phyloP scores from a whole-genome alignment of 2,329 filamentous ascomycete species.

The Epichloe bromicola region DNA sequence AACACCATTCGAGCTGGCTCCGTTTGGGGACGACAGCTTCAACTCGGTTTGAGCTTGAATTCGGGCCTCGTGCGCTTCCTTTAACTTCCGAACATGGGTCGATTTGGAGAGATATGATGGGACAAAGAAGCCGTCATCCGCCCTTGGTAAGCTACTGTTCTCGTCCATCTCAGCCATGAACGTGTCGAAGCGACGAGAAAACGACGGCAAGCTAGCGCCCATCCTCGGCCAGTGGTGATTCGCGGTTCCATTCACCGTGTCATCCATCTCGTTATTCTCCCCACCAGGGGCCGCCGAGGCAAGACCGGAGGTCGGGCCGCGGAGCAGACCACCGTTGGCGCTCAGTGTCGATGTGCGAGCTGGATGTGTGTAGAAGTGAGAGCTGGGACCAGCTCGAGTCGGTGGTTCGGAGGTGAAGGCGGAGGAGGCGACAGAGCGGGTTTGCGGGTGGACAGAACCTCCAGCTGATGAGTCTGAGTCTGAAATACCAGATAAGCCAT shows the following conservation, averaged over 20 bases:
- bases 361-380: constrained; percentile 27
- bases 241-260: constrained; percentile 18
- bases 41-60: constrained; percentile 37
- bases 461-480: constrained; percentile 12
- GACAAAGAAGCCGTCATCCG: constrained; percentile 50
- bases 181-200: constrained; percentile 40
- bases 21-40: constrained; percentile 4
- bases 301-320: constrained; percentile 7
- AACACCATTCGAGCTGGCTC: constrained; percentile 41
- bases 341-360: constrained; percentile 33
- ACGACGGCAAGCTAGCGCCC: constrained; percentile 25
- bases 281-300: constrained; percentile 2
- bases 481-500: constrained; percentile 14
- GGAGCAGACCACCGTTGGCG: constrained; percentile 25
- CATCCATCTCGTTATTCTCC: constrained; percentile 18
- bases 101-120: constrained; percentile 75
- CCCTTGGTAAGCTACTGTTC: constrained; percentile 12
- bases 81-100: constrained; percentile 63
- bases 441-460: constrained; percentile 6
- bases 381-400: constrained; percentile 24
- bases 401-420: constrained; percentile 19
- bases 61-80: constrained; percentile 54
- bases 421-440: constrained; percentile 6
- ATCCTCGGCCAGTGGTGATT: constrained; percentile 12
- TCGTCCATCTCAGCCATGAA: constrained; percentile 25